Evolutionary conservation across 345 rosid species (phyloP).

Genomic region (Raphanus sativus): DNA sequence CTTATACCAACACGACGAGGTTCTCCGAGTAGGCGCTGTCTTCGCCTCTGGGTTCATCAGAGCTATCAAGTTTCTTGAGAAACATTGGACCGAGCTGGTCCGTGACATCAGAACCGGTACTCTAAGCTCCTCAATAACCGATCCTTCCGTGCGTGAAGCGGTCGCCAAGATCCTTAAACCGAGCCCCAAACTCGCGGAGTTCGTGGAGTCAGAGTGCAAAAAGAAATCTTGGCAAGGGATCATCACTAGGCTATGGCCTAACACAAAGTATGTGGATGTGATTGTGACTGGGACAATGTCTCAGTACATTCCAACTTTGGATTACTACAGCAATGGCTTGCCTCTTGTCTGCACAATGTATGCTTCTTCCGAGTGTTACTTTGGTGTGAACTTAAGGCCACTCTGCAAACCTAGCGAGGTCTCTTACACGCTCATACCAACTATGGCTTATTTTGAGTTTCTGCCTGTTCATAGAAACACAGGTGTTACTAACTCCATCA

Average conservation of each 20-base stretch:
- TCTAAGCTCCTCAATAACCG: slow-evolving; percentile 52
- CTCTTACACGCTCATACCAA: slow-evolving; percentile 83
- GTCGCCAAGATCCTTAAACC: slow-evolving; percentile 63
- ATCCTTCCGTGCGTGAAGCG: slow-evolving; percentile 57
- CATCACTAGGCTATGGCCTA: slow-evolving; percentile 72
- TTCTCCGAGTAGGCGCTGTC: slow-evolving; percentile 79
- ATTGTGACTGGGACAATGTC: slow-evolving; percentile 99
- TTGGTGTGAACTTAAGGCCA: slow-evolving; percentile 84
- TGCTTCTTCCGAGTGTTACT: slow-evolving; percentile 97
- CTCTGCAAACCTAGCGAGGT: slow-evolving; percentile 87
- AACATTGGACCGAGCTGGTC: slow-evolving; percentile 55
- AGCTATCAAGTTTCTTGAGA: slow-evolving; percentile 76
- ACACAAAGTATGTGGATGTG: slow-evolving; percentile 87
- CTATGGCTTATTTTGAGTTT: slow-evolving; percentile 96
- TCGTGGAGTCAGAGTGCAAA: slow-evolving; percentile 52
- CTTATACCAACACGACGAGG: slow-evolving; percentile 60
- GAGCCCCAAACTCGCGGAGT: slow-evolving; percentile 59
- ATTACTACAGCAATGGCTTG: slow-evolving; percentile 79
- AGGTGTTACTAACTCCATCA: slow-evolving; percentile 59
- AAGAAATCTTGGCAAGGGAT: slow-evolving; percentile 70
- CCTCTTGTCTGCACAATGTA: slow-evolving; percentile 98
- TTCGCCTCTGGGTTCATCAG: slow-evolving; percentile 84
- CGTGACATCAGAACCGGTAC: slow-evolving; percentile 58
- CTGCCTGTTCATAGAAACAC: slow-evolving; percentile 71
- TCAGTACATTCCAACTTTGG: slow-evolving; percentile 92